A percentile compares a stretch with the other conserved stretches of the same genome.
Evolutionary conservation across 352 stramenopile species (phyloP).

Genomic region (Phytopythium montanum): DNA sequence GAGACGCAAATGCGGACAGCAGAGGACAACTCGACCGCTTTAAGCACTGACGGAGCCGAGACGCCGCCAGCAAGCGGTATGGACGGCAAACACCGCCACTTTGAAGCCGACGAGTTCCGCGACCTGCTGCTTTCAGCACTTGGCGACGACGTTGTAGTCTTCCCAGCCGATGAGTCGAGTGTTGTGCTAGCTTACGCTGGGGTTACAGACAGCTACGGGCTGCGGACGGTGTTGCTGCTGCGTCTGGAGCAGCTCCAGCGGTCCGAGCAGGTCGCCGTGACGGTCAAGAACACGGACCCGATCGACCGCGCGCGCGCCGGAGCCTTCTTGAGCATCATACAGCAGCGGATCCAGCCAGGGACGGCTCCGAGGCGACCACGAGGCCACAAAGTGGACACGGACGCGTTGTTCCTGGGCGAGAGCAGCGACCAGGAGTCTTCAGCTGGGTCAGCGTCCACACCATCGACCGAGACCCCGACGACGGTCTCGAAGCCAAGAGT

Average conservation of each 20-base stretch:
- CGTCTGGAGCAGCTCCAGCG: conserved; percentile 64
- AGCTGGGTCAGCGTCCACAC: conserved; percentile 18
- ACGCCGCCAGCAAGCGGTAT: conserved; percentile 12
- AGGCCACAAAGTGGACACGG: conserved; percentile 37
- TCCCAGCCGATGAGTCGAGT: conserved; percentile 32
- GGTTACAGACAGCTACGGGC: conserved; percentile 32
- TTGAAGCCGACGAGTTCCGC: conserved; percentile 29
- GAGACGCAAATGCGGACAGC: conserved; percentile 5
- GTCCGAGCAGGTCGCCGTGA: conserved; percentile 63
- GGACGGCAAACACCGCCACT: conserved; percentile 18
- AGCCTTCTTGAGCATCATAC: conserved; percentile 47
- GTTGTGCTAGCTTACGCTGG: conserved; percentile 57
- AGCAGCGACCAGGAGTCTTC: conserved; percentile 31
- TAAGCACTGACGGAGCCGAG: conserved; percentile 10
- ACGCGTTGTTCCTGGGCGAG: conserved; percentile 51
- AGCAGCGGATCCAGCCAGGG: conserved; percentile 59
- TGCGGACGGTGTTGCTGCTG: conserved; percentile 53
- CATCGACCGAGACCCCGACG: conserved; percentile 3
- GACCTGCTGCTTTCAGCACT: conserved; percentile 45
- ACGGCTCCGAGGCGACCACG: conserved; percentile 38
- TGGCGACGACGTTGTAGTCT: conserved; percentile 55
- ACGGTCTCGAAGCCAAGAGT: conserved; percentile 3
- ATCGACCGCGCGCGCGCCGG: conserved; percentile 42
- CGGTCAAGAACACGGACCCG: conserved; percentile 68
- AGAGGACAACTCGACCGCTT: conserved; percentile 4